A percentile compares a stretch with the other conserved stretches of the same genome.
Conservation (phyloP, 495 filamentous ascomycete genomes). For the Aspergillus homomorphus region DNA sequence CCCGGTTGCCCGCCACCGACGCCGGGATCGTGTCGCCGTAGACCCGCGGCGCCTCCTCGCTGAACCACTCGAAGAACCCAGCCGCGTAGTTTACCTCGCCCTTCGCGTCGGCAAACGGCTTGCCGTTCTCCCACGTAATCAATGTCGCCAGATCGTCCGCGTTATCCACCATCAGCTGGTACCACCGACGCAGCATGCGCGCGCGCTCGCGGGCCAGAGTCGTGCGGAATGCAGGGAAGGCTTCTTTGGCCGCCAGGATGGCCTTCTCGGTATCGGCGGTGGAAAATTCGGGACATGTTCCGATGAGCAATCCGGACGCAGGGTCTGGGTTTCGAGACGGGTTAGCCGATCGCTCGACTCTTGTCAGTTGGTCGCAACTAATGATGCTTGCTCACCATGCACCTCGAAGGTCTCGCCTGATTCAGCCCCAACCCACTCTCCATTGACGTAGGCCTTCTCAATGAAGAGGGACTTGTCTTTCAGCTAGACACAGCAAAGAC, state of each 20-base stretch:
- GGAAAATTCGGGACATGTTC: slow-evolving; percentile 78
- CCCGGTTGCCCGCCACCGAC: slow-evolving; percentile 65
- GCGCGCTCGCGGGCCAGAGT: slow-evolving; percentile 77
- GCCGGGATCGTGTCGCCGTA: slow-evolving; percentile 76
- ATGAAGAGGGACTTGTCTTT: slow-evolving; percentile 82
- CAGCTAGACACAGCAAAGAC: slow-evolving; percentile 48
- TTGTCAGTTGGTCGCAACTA: not conserved
- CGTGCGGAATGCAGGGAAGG: slow-evolving; percentile 72
- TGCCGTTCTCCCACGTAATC: slow-evolving; percentile 84
- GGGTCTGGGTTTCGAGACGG: slow-evolving; percentile 57
- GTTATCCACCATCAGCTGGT: slow-evolving; percentile 84
- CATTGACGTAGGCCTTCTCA: slow-evolving; percentile 79
- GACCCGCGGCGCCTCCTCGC: slow-evolving; percentile 66
- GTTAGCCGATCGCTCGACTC: not conserved
- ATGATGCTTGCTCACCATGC: slow-evolving; percentile 46
- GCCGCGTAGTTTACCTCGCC: slow-evolving; percentile 71
- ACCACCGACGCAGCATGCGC: slow-evolving; percentile 83
- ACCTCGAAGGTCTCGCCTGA: slow-evolving; percentile 81
- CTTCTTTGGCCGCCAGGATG: slow-evolving; percentile 70
- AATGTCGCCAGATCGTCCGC: slow-evolving; percentile 82
- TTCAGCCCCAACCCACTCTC: slow-evolving; percentile 72
- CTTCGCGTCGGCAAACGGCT: slow-evolving; percentile 67
- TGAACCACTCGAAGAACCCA: slow-evolving; percentile 76
- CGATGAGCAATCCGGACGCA: slow-evolving; percentile 73
- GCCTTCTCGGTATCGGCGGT: slow-evolving; percentile 71